Conservation (phyloP, 768 basidiomycete species). For the Boletus rex-veris region DNA sequence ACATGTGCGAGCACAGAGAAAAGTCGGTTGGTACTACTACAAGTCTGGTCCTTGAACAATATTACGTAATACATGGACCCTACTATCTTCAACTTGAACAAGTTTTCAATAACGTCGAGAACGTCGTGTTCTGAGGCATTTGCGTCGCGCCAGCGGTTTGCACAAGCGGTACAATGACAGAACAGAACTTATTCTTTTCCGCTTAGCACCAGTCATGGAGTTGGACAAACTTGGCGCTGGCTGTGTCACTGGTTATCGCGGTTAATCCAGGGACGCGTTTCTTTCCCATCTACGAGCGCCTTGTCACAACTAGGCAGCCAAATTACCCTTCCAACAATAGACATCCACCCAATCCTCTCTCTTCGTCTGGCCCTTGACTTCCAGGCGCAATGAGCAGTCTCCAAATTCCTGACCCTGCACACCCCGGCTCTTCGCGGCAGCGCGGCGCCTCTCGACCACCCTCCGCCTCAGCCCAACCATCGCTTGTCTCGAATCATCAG, state of each 20-base stretch:
- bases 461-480: conserved; percentile 55
- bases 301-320: neutral
- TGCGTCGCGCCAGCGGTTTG: too few relatives aligned
- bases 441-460: conserved; percentile 44
- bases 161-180: too few relatives aligned
- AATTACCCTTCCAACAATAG: neutral
- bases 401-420: conserved; percentile 43
- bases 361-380: neutral
- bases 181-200: conserved; percentile 9
- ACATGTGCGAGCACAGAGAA: conserved; percentile 9
- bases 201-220: neutral
- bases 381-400: conserved; percentile 31
- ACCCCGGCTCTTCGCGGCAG: conserved; percentile 46
- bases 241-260: neutral
- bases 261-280: conserved; percentile 12
- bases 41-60: too few relatives aligned
- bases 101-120: too few relatives aligned
- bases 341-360: too few relatives aligned
- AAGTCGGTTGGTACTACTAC: too few relatives aligned
- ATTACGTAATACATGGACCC: too few relatives aligned
- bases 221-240: neutral
- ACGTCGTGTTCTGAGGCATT: too few relatives aligned
- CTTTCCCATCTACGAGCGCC: conserved; percentile 19
- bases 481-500: conserved; percentile 41
- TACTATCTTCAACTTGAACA: too few relatives aligned